Evolutionary conservation across 140 eudicot genomes (phyloP), one percentile per base, ranked within the genome.

Genomic region (Senecio squalidus): DNA sequence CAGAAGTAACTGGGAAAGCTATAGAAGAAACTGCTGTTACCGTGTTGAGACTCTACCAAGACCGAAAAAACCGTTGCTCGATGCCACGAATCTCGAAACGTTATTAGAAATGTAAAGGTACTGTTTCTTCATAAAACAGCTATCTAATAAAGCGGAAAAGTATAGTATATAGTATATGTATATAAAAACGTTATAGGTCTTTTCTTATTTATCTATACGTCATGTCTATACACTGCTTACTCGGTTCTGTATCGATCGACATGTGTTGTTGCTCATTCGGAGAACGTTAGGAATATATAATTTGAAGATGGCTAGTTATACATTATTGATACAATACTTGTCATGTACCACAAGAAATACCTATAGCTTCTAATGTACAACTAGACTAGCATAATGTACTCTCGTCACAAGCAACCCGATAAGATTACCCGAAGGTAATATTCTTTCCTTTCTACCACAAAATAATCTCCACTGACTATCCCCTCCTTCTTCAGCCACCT

Each of bases 1-100:
- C 93, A 86, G 95, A 86, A 82, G 93, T 86, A 49, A 77, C 95
- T 1, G 92, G 93, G 17, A 86, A 72, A 75, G 95, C 95, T 38
- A 78, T 86, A 33, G 95, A 86, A 68, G 95, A 86, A 72, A 83
- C 93, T 23, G 95, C 95, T 0, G 95, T 88, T 23, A 60, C 83
- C 1, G 74, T 86, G 45, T 65, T 86, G 78, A 80, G 85, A 68
- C 82, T 83, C 23, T 83, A 71, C 79, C 95, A 86, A 64, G 95
- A 86, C 74, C 57, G 93, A 15, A 80, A 73, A 68, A 84, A 67
- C 66, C 80, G 78, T 70, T 80, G 83, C 58, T 74, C 83, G 0
- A 82, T 86, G 95, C 93, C 95, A 26, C 78, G 95, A 53, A 86
- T 86, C 56, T 86, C 95, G 21, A 86, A 77, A 61, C 93, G 88